These are phyloP conservation scores for Cyclotella atomus DNA, from an alignment of 108 stramenopile species.

Conservation along the genomic window DNA sequence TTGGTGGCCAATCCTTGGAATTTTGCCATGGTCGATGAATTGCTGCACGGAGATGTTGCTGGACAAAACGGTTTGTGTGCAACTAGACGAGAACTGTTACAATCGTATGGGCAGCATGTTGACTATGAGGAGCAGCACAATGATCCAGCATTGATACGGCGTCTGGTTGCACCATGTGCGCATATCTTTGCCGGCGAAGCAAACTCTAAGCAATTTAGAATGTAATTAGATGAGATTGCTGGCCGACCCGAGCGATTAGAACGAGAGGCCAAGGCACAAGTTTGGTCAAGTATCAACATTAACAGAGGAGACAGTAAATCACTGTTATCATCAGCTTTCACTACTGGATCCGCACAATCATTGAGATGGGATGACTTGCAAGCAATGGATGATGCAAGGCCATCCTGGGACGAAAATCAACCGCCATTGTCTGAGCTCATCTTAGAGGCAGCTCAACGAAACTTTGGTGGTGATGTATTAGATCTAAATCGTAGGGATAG, in stretches of 20 bases:
- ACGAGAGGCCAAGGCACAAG: slow-evolving; percentile 5
- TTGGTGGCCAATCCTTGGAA: slow-evolving; percentile 85
- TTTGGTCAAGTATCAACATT: not conserved
- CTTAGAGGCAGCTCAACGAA: slow-evolving; percentile 62
- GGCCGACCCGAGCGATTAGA: slow-evolving; percentile 59
- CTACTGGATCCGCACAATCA: not conserved
- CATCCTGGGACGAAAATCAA: slow-evolving; percentile 23
- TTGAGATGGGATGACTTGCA: not conserved
- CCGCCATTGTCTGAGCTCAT: slow-evolving; percentile 81
- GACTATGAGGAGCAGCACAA: slow-evolving; percentile 62
- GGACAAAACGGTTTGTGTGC: slow-evolving; percentile 6
- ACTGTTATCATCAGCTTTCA: not conserved
- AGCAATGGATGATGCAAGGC: not conserved
- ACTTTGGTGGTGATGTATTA: slow-evolving; percentile 73
- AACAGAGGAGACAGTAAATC: not conserved
- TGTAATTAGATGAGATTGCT: slow-evolving; percentile 78
- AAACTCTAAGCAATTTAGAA: slow-evolving; percentile 77
- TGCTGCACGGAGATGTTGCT: slow-evolving; percentile 51
- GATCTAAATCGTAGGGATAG: slow-evolving; percentile 73
- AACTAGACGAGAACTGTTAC: slow-evolving; percentile 74
- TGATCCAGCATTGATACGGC: slow-evolving; percentile 69
- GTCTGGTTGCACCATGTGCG: slow-evolving; percentile 69
- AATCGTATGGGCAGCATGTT: slow-evolving; percentile 74
- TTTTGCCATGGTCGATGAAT: slow-evolving; percentile 81
- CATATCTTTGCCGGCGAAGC: slow-evolving; percentile 83